Evolutionary conservation across 192 early-diverging fungal species (phyloP), one percentile per base, ranked within the genome.

Genomic region (Paraglomus brasilianum): DNA sequence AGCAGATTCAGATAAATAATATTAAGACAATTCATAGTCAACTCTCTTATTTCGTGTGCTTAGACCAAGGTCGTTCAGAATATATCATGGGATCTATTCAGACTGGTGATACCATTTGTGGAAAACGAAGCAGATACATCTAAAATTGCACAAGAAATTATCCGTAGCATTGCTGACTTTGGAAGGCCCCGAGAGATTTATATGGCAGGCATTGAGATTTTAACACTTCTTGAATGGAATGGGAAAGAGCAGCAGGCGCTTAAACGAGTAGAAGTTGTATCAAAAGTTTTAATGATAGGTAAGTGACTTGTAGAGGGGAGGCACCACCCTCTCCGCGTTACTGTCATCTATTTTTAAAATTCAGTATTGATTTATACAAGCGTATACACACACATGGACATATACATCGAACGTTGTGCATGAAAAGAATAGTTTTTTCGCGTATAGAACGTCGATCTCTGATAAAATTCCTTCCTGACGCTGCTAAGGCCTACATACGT

Each of bases 51-150:
- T 30, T 30, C 30, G 30, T 30, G 3, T 30, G 30, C 30, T 30
- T 22, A 63, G 61, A 63, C 21, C 39, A n/a, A 63, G 47, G 19
- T 63, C 47, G 21, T 63, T 22, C 22, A 63, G 7, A 42, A 30
- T 36, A 40, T 63, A 36, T 63, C 61, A 9, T 63, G 61, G 61
- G 39, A 44, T 36, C 8, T 63, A 22, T 63, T 63, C 21, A 40
- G 43, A 15, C 21, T 63, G 45, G 5, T 63, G 11, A 17, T 63
- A 22, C 61, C 61, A 15, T 63, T 46, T 45, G 21, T 63, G 17
- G 44, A 42, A 63, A 30, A n/a, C 40, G 15, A 38, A 19, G 14
- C 40, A 8, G 15, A 14, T 36, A 24, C 21, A 17, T 42, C 61
- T 47, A 17, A 17, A 30, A 44, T 63, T n/a, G 44, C 43, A 40